Evolutionary conservation across 495 filamentous ascomycete species (phyloP), one percentile per base, ranked within the genome.

Genomic region (Talaromyces borbonicus): DNA sequence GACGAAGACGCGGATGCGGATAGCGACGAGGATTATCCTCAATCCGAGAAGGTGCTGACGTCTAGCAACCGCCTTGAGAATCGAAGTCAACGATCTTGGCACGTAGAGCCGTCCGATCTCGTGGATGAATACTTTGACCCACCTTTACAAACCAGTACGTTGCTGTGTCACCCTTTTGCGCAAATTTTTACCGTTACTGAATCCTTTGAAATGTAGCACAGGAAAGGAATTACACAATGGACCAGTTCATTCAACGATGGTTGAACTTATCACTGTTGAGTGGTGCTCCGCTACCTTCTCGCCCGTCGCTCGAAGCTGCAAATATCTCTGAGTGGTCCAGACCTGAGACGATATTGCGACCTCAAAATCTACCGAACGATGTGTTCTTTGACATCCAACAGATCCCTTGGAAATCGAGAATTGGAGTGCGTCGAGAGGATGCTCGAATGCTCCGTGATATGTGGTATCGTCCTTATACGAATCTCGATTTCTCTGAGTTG

Each of bases 371-470:
- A 4, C 76, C 82, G 48, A 63, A 79, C 12, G 60, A 70, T 16
- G 80, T 84, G 30, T 56, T 58, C 15, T 84, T 67, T 52, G 88
- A 94, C 56, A 59, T 87, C 22, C 87, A 95, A 56, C 84, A 87
- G 41, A 83, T 95, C 30, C 69, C 84, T 38, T 95, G 88, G 68
- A 54, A 52, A 79, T 68, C 73, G 7, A 66, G 68, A 1, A 52
- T 90, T 4, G 78, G 77, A 4, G 78, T 85, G 3, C 75, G 69
- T 14, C 74, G 81, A 35, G 56, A 63, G 5, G 68, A 74, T 26
- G 85, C 85, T 16, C 71, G 80, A 43, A 62, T 67, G 24, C 65
- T 79, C 31, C 77, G 85, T 25, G 68, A 72, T 52, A 51, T 54
- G 11, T 68, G 63, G 62, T 72, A 72, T 31, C 65, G 56, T 2